A percentile compares a stretch with the other conserved stretches of the same genome.
These are phyloP conservation scores for Metahyphopichia silvanorum DNA, from an alignment of 805 yeast species.

Conservation along the genomic window DNA sequence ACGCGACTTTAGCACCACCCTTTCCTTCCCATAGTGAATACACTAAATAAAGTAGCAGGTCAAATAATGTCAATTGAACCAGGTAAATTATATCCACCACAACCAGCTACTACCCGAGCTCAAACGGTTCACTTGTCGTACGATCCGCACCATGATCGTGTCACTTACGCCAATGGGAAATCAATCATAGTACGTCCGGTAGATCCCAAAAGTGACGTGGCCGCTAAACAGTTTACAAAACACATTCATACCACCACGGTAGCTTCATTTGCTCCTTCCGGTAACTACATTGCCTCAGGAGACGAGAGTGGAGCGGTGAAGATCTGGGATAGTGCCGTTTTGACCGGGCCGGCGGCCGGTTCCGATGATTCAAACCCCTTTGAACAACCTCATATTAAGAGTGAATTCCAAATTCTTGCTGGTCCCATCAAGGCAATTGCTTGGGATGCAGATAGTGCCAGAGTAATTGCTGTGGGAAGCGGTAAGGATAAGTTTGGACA, in stretches of 20 bases:
- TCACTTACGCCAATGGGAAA: slow-evolving; percentile 82
- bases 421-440: slow-evolving; percentile 81
- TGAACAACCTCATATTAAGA: slow-evolving; percentile 58
- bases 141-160: slow-evolving; percentile 61
- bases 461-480: slow-evolving; percentile 92
- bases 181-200: slow-evolving; percentile 71
- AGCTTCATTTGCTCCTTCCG: slow-evolving; percentile 85
- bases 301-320: slow-evolving; percentile 88
- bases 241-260: slow-evolving; percentile 75
- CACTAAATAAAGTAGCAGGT: no score
- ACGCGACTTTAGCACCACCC: no score
- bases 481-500: slow-evolving; percentile 92
- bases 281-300: slow-evolving; percentile 87
- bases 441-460: slow-evolving; percentile 87
- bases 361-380: slow-evolving; percentile 33
- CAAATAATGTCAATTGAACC: slow-evolving; percentile 28
- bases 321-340: slow-evolving; percentile 67
- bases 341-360: slow-evolving; percentile 21
- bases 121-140: slow-evolving; percentile 71
- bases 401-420: slow-evolving; percentile 74
- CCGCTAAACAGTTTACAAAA: slow-evolving; percentile 62
- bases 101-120: slow-evolving; percentile 75
- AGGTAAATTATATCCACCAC: slow-evolving; percentile 56
- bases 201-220: slow-evolving; percentile 43
- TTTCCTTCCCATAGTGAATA: no score